phyloP scores from a whole-genome alignment of 331 rosid species.

The Spiraea crenata region DNA sequence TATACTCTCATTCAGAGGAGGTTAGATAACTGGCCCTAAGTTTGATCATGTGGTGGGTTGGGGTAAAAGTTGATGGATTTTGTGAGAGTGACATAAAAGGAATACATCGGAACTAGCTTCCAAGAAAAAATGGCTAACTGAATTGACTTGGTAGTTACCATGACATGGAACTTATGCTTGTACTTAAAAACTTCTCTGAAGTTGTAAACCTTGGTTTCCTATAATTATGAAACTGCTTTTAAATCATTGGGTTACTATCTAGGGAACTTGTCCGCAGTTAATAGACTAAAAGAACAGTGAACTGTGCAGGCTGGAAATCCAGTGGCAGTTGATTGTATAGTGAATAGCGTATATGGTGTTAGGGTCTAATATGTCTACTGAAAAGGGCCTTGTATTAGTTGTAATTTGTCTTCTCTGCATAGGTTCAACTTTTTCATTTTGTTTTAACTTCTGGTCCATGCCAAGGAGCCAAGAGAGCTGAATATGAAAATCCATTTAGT shows the following conservation, averaged over 20 bases:
- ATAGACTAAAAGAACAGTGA: not conserved
- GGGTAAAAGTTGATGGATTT: not conserved
- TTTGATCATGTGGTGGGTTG: conserved; percentile 3
- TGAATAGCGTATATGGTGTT: not conserved
- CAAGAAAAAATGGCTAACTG: not conserved
- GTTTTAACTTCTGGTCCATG: too few species aligned
- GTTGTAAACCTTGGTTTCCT: not conserved
- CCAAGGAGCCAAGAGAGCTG: too few species aligned
- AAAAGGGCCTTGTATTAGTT: too few species aligned
- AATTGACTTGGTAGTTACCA: too few species aligned
- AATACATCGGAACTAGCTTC: not conserved
- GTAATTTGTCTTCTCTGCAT: too few species aligned
- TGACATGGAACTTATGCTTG: not conserved
- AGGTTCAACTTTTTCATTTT: too few species aligned
- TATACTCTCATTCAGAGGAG: not conserved
- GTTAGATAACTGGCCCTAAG: not conserved
- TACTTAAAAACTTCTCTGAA: not conserved
- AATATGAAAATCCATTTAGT: too few species aligned
- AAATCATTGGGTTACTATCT: not conserved
- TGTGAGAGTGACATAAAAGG: not conserved
- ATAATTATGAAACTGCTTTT: not conserved
- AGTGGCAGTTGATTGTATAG: not conserved
- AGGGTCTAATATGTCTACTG: not conserved
- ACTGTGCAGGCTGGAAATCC: not conserved
- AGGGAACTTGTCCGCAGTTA: not conserved